A percentile compares a stretch with the other conserved stretches of the same genome.
phyloP scores from a whole-genome alignment of 768 basidiomycete species.

The Floccularia luteovirens region DNA sequence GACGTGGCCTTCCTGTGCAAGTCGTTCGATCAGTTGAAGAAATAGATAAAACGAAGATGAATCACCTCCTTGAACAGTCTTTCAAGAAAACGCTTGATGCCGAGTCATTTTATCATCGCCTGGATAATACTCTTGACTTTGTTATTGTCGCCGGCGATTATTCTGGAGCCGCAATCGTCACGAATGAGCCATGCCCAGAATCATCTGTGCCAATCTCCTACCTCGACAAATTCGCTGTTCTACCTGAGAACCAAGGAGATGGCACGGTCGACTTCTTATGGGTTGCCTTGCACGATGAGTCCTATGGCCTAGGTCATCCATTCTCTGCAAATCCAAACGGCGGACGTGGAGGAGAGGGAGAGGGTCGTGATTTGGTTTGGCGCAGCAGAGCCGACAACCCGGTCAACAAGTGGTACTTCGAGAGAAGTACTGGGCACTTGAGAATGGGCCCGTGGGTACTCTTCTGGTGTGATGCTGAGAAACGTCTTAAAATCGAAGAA shows the following conservation, averaged over 20 bases:
- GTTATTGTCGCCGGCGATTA: conserved; percentile 94
- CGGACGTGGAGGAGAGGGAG: conserved; percentile 81
- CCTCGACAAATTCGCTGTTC: conserved; percentile 97
- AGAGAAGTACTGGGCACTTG: conserved; percentile 87
- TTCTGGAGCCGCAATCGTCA: conserved; percentile 90
- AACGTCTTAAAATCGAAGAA: conserved; percentile 64
- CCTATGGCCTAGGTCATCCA: conserved; percentile 90
- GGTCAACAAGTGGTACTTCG: conserved; percentile 99
- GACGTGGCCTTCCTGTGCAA: conserved; percentile 81
- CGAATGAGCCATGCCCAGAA: conserved; percentile 42
- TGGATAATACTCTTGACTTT: conserved; percentile 79
- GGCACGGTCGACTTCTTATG: conserved; percentile 99
- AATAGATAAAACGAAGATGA: conserved; percentile 72
- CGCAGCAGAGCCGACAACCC: conserved; percentile 89
- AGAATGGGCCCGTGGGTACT: conserved; percentile 84
- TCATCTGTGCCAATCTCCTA: conserved; percentile 62
- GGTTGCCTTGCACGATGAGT: conserved; percentile 98
- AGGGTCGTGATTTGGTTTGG: conserved; percentile 96
- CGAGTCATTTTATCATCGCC: conserved; percentile 69
- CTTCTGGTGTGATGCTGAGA: conserved; percentile 99
- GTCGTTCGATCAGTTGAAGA: conserved; percentile 67
- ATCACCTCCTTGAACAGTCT: conserved; percentile 77
- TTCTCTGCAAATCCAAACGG: conserved; percentile 95
- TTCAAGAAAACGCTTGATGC: conserved; percentile 72
- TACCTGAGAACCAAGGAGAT: conserved; percentile 93